Evolutionary conservation across 2,329 filamentous ascomycete species (phyloP).

Genomic region (Xylariaceae sp.): DNA sequence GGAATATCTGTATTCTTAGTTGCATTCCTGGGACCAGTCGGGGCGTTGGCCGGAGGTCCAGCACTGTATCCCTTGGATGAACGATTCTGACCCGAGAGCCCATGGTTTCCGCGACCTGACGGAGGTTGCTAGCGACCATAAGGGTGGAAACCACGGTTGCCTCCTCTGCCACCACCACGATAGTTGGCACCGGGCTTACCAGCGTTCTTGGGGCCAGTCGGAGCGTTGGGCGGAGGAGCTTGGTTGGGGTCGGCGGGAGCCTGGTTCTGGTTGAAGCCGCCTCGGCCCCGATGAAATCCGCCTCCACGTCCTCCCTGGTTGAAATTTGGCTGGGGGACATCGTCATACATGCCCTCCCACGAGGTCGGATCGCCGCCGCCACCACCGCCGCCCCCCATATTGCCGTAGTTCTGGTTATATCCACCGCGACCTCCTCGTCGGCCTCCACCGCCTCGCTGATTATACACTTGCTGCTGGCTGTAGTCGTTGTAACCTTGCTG

Average conservation of each 20-base stretch:
- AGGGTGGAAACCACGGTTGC: slow-evolving; percentile 73
- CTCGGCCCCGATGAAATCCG: slow-evolving; percentile 36
- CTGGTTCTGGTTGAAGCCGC: slow-evolving; percentile 35
- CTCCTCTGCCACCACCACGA: slow-evolving; percentile 78
- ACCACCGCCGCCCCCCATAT: slow-evolving; percentile 41
- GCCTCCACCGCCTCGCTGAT: slow-evolving; percentile 26
- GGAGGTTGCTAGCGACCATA: slow-evolving; percentile 45
- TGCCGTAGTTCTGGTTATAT: slow-evolving; percentile 36
- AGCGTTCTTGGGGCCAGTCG: slow-evolving; percentile 93
- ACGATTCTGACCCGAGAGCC: slow-evolving; percentile 49
- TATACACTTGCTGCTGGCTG: slow-evolving; percentile 27
- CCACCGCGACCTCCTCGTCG: slow-evolving; percentile 30
- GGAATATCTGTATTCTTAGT: slow-evolving; percentile 56
- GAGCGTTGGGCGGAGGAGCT: slow-evolving; percentile 73
- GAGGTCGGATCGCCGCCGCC: slow-evolving; percentile 67
- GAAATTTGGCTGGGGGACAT: slow-evolving; percentile 78
- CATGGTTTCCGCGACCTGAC: slow-evolving; percentile 25
- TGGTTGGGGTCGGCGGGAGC: slow-evolving; percentile 49
- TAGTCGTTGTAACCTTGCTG: slow-evolving; percentile 27
- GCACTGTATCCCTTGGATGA: no score
- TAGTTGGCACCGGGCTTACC: slow-evolving; percentile 90
- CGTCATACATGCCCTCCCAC: slow-evolving; percentile 98
- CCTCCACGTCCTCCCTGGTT: slow-evolving; percentile 43
- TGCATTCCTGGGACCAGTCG: slow-evolving; percentile 93
- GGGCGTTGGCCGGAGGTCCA: slow-evolving; percentile 73